phyloP scores from a whole-genome alignment of 2,329 filamentous ascomycete genomes.

The Arthrobotrys pseudoclavata region DNA sequence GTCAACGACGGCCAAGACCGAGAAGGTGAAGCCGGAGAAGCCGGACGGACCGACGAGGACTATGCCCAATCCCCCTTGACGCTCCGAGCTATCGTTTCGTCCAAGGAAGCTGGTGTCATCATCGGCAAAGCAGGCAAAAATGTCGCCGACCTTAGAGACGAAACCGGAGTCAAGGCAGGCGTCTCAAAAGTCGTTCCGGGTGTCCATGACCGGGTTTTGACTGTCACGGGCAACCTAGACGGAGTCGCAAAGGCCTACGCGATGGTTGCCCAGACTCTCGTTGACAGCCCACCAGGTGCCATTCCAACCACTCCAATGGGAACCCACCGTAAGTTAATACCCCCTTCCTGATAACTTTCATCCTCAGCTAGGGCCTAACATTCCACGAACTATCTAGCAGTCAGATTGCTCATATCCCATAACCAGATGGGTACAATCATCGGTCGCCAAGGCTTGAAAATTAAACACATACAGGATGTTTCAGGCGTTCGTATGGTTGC shows the following conservation, averaged over 20 bases:
- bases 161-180: constrained; percentile 97
- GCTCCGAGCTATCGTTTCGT: constrained; percentile 95
- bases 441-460: constrained; percentile 94
- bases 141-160: constrained; percentile 94
- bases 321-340: constrained; percentile 83
- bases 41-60: constrained; percentile 90
- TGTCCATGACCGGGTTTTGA: constrained; percentile 95
- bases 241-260: constrained; percentile 92
- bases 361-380: background rate
- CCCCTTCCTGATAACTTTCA: background rate
- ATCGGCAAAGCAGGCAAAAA: constrained; percentile 99
- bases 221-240: constrained; percentile 90
- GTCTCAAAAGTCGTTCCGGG: constrained; percentile 99
- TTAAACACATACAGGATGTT: constrained; percentile 98
- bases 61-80: constrained; percentile 94
- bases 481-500: constrained; percentile 99
- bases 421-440: constrained; percentile 99
- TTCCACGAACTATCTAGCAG: constrained; percentile 72
- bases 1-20: constrained; percentile 74
- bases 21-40: constrained; percentile 80
- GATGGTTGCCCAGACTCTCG: constrained; percentile 88
- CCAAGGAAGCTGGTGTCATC: constrained; percentile 98
- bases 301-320: constrained; percentile 92
- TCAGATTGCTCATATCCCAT: constrained; percentile 98
- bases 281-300: constrained; percentile 87